phyloP scores from a whole-genome alignment of 768 basidiomycete genomes.

The Rickenella mellea region DNA sequence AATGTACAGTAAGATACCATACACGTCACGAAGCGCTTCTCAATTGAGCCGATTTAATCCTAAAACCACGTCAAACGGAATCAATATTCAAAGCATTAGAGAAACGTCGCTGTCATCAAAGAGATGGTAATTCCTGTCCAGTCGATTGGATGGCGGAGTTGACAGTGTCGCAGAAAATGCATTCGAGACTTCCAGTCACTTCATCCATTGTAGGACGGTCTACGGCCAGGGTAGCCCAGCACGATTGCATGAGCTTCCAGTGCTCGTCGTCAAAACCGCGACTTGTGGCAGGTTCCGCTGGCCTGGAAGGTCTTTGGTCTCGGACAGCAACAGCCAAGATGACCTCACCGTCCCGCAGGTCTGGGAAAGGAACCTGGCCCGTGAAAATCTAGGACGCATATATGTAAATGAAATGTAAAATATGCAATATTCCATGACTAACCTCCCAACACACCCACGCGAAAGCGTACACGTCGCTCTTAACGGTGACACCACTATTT shows the following conservation, averaged over 20 bases:
- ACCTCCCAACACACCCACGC: conserved; percentile 54
- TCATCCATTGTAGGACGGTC: too few relatives aligned
- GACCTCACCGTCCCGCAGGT: neutral
- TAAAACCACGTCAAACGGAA: too few relatives aligned
- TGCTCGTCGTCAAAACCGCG: conserved; percentile 37
- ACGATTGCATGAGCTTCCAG: conserved; percentile 32
- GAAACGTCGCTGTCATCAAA: too few relatives aligned
- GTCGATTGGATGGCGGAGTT: too few relatives aligned
- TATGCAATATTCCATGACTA: neutral
- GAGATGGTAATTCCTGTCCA: too few relatives aligned
- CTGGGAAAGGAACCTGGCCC: neutral
- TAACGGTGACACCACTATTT: conserved; percentile 36
- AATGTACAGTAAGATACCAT: too few relatives aligned
- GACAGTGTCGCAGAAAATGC: too few relatives aligned
- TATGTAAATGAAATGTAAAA: neutral
- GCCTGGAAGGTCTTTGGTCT: neutral
- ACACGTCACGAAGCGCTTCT: too few relatives aligned
- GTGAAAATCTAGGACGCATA: neutral
- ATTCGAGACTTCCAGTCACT: too few relatives aligned
- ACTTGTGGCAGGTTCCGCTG: neutral
- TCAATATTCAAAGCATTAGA: too few relatives aligned
- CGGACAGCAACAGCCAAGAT: neutral
- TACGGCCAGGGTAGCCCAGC: conserved; percentile 36
- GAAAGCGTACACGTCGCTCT: conserved; percentile 51
- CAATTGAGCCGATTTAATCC: too few relatives aligned